Evolutionary conservation across 1,284 basidiomycete species (phyloP).

Genomic region (Boletellus deceptivus): DNA sequence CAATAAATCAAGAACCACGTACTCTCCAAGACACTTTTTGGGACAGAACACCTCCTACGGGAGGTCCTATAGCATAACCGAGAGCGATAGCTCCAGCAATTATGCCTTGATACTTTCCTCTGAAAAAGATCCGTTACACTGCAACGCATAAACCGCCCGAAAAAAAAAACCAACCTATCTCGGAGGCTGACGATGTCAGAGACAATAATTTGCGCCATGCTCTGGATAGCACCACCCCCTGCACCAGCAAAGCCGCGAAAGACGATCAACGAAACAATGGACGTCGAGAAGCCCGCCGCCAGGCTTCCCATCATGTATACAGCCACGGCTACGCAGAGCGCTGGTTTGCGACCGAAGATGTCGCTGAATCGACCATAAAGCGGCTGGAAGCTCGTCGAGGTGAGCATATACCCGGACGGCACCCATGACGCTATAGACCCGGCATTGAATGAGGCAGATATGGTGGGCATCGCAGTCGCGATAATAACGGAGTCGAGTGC

Average conservation of each 20-base stretch:
- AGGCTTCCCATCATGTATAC: slow-evolving; percentile 66
- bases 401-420: slow-evolving; percentile 62
- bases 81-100: slow-evolving; percentile 52
- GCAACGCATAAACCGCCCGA: background rate
- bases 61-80: slow-evolving; percentile 49
- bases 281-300: slow-evolving; percentile 56
- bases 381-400: slow-evolving; percentile 64
- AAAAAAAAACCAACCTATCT: slow-evolving; percentile 49
- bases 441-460: slow-evolving; percentile 65
- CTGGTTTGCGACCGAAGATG: slow-evolving; percentile 73
- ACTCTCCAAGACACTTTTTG: slow-evolving; percentile 64
- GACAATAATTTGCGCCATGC: slow-evolving; percentile 64
- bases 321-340: slow-evolving; percentile 56
- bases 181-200: slow-evolving; percentile 63
- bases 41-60: slow-evolving; percentile 56
- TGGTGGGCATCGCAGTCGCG: slow-evolving; percentile 67
- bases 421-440: slow-evolving; percentile 72
- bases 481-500: slow-evolving; percentile 65
- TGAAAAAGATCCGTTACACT: slow-evolving; percentile 17
- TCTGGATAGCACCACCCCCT: slow-evolving; percentile 67
- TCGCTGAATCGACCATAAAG: slow-evolving; percentile 70
- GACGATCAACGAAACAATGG: slow-evolving; percentile 69
- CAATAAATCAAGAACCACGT: slow-evolving; percentile 20
- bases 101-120: slow-evolving; percentile 66
- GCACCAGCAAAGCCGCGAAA: slow-evolving; percentile 68